Evolutionary conservation across 2,329 filamentous ascomycete genomes (phyloP).

Genomic region (Lasiodiplodia theobromae): DNA sequence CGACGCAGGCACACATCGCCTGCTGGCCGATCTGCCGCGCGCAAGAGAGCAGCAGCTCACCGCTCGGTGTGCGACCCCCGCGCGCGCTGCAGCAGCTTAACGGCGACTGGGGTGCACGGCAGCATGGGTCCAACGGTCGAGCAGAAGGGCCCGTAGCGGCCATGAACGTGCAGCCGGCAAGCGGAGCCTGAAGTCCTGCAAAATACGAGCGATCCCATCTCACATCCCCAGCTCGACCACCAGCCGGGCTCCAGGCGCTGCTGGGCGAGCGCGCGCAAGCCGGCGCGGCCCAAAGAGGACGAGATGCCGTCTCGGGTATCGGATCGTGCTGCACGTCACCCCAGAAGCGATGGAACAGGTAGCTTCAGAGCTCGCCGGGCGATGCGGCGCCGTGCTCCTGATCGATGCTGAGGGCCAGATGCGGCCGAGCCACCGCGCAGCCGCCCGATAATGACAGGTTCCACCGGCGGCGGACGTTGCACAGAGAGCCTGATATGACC

Average conservation of each 20-base stretch:
- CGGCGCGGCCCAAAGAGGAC: constrained; percentile 18
- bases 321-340: constrained; percentile 30
- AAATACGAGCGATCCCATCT: constrained; percentile 27
- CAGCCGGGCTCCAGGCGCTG: constrained; percentile 28
- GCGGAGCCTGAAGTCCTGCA: constrained; percentile 28
- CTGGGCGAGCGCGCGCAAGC: constrained; percentile 23
- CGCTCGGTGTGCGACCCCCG: constrained; percentile 23
- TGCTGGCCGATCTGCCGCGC: constrained; percentile 4
- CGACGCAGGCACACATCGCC: constrained; percentile 20
- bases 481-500: constrained; percentile 23
- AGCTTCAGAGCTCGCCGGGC: constrained; percentile 16
- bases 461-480: constrained; percentile 13
- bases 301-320: constrained; percentile 28
- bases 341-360: constrained; percentile 28
- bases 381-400: constrained; percentile 23
- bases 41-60: constrained; percentile 10
- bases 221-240: constrained; percentile 17
- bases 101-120: constrained; percentile 19
- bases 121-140: constrained; percentile 27
- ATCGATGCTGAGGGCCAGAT: constrained; percentile 30
- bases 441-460: constrained; percentile 29
- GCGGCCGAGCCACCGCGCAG: constrained; percentile 26
- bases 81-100: constrained; percentile 21
- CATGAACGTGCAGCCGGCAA: constrained; percentile 25
- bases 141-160: constrained; percentile 25